These are phyloP conservation scores for Schrenkiella parvula DNA, from an alignment of 345 rosid species.

Conservation along the genomic window DNA sequence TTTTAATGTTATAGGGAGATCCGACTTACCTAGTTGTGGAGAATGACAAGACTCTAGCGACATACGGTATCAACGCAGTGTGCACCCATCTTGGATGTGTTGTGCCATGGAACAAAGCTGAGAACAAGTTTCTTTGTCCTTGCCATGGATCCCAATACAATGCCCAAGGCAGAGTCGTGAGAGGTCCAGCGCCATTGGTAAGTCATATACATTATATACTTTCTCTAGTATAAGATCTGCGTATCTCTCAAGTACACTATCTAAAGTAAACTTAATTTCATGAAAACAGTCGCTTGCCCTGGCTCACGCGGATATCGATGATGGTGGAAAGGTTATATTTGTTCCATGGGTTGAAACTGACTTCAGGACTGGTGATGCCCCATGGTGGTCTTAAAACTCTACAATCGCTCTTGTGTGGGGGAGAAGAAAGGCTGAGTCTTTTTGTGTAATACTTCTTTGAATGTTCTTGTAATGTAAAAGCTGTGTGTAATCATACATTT, in stretches of 20 bases:
- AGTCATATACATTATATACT: conserved; percentile 24
- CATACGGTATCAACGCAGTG: conserved; percentile 76
- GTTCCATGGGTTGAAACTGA: conserved; percentile 93
- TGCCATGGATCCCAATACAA: conserved; percentile 99
- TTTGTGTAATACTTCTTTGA: conserved; percentile 1
- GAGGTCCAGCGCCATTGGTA: conserved; percentile 98
- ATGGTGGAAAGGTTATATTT: conserved; percentile 78
- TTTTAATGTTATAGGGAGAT: conserved; percentile 56
- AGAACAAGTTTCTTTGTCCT: conserved; percentile 92
- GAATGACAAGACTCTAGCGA: conserved; percentile 76
- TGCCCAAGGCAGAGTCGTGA: conserved; percentile 87
- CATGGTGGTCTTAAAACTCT: conserved; percentile 75
- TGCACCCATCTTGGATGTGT: conserved; percentile 98
- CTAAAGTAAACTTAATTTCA: not conserved
- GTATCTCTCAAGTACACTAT: not conserved
- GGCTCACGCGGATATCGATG: conserved; percentile 75
- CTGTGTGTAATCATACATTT: conserved; percentile 20
- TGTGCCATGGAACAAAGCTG: conserved; percentile 84
- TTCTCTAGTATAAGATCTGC: not conserved
- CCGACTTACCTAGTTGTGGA: conserved; percentile 96
- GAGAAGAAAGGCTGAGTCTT: not conserved
- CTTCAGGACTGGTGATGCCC: conserved; percentile 94
- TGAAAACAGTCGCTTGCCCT: conserved; percentile 72
- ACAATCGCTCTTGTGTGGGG: conserved; percentile 1
- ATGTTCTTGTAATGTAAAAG: conserved; percentile 21